Evolutionary conservation across 176 grass and related monocot genomes (phyloP), one percentile per base, ranked within the genome.

Genomic region (Alopecurus myosuroides): DNA sequence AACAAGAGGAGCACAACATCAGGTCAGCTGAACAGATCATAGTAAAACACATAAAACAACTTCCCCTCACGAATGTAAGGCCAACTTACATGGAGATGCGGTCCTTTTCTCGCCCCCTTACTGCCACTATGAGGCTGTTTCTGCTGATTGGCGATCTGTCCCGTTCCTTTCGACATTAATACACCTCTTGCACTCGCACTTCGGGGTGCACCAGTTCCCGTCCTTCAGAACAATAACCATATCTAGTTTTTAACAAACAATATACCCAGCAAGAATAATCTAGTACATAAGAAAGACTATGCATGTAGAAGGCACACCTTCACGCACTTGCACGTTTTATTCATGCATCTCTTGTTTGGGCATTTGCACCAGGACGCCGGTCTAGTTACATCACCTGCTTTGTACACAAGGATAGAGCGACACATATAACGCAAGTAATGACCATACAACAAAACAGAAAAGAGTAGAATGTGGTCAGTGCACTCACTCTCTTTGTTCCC

Each of bases 161-260:
- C n/a, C n/a, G n/a, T n/a, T n/a, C n/a, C n/a, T n/a, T n/a, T n/a
- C n/a, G n/a, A n/a, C n/a, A n/a, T n/a, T n/a, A n/a, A n/a, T n/a
- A n/a, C n/a, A n/a, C n/a, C n/a, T n/a, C n/a, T n/a, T n/a, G 45
- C 83, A 85, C 19, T 46, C 15, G 84, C 84, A 78, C 56, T 57
- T 78, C 22, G 50, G 1, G n/a, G 48, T 56, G 15, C 63, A 85
- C 36, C 36, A 8, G 20, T 11, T 19, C 5, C 34, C 44, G 18
- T 6, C n/a, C 83, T 77, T 55, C 19, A 78, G 77, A 62, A 70
- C 42, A 61, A 85, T 18, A 68, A 66, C 12, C 26, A 77, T 77
- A 39, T 46, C 65, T 37, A 41, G 45, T 11, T 50, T 36, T 22
- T 9, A 6, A 26, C 3, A 45, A 72, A 72, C 23, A 37, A 40